A percentile compares a stretch with the other conserved stretches of the same genome.
phyloP scores from a whole-genome alignment of 2,329 filamentous ascomycete genomes.

The Cladosporium oxysporum region DNA sequence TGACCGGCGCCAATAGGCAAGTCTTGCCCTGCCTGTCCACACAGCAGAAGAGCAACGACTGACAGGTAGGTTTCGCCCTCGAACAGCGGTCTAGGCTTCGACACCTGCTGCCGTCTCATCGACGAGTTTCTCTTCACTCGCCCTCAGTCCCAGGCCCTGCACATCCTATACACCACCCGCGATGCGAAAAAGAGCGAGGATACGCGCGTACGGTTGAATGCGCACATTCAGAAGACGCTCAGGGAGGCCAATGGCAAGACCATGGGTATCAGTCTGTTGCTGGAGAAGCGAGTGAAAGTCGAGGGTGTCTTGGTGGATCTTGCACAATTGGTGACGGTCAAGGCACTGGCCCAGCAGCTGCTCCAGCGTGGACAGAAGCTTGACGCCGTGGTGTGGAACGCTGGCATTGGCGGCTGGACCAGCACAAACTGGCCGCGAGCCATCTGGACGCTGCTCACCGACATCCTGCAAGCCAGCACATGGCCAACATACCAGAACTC shows the following conservation, averaged over 20 bases:
- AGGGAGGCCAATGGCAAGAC: conserved; percentile 36
- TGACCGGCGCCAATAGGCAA: conserved; percentile 87
- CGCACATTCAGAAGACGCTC: conserved; percentile 57
- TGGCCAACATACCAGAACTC: conserved; percentile 78
- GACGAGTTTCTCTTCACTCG: conserved; percentile 80
- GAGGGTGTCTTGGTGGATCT: conserved; percentile 61
- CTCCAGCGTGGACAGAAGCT: conserved; percentile 65
- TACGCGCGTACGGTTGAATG: conserved; percentile 57
- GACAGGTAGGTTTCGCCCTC: conserved; percentile 19
- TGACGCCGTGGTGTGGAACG: conserved; percentile 81
- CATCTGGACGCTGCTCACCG: conserved; percentile 58
- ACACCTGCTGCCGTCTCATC: conserved; percentile 79
- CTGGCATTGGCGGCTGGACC: conserved; percentile 83
- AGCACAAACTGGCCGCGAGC: conserved; percentile 71
- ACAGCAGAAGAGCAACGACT: conserved; percentile 11
- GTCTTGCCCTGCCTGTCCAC: conserved; percentile 17
- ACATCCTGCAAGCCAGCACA: conserved; percentile 68
- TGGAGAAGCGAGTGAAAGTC: conserved; percentile 51
- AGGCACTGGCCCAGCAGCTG: conserved; percentile 55
- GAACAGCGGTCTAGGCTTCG: conserved; percentile 79
- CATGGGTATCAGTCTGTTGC: conserved; percentile 35
- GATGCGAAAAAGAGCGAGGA: conserved; percentile 71
- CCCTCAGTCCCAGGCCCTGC: conserved; percentile 67
- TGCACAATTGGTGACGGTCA: conserved; percentile 56
- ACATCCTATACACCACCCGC: conserved; percentile 82